Percentiles rank a stretch among this genome's conserved stretches.
Conservation (phyloP, 495 filamentous ascomycete species). For the Hypomontagnella monticulosa region DNA sequence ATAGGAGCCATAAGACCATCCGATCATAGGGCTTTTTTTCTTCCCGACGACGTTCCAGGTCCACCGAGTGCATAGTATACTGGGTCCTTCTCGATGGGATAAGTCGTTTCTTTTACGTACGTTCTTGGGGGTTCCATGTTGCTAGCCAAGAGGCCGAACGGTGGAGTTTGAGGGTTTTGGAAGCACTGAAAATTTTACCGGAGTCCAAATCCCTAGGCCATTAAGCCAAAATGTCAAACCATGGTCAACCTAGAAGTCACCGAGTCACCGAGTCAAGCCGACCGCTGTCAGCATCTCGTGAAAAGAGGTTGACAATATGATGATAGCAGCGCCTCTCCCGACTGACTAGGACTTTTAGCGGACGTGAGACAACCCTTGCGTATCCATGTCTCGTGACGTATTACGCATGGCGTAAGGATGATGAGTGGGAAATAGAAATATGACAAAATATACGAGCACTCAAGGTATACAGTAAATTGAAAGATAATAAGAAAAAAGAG, state of each 20-base stretch:
- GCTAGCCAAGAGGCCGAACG: constrained; percentile 18
- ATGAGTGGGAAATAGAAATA: background rate
- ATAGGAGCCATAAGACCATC: background rate
- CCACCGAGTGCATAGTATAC: constrained; percentile 7
- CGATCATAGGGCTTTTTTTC: background rate
- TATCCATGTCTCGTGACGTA: constrained; percentile 22
- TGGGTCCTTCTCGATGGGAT: constrained; percentile 10
- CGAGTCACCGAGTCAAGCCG: constrained; percentile 21
- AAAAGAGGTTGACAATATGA: constrained; percentile 10
- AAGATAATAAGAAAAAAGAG: no score
- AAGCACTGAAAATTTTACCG: constrained; percentile 11
- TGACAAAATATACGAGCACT: background rate
- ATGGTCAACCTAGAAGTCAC: constrained; percentile 4
- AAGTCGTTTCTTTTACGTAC: constrained; percentile 43
- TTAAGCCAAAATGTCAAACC: constrained; percentile 14
- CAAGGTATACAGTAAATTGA: background rate
- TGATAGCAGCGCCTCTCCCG: background rate
- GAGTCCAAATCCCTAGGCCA: constrained; percentile 11
- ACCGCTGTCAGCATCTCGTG: background rate
- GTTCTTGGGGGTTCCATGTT: constrained; percentile 1
- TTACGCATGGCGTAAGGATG: background rate
- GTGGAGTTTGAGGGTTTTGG: constrained; percentile 20
- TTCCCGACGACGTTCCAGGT: constrained; percentile 5
- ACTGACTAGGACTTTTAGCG: constrained; percentile 2
- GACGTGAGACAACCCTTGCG: constrained; percentile 26